Conservation (phyloP, 208 protist genomes). For the Lotmaria passim region DNA sequence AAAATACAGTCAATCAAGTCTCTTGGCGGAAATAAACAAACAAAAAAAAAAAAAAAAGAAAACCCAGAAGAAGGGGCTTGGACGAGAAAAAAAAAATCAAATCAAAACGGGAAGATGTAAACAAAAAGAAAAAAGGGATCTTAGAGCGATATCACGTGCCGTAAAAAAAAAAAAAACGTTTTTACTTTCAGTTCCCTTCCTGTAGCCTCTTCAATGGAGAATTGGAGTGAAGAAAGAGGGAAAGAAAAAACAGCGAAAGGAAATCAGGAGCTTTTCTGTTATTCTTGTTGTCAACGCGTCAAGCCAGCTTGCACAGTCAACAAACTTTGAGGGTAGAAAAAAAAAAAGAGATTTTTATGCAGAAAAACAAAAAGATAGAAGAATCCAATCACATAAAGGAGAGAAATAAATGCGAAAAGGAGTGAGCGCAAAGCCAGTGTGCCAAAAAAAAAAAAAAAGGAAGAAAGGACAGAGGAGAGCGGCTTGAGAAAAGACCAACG, state of each 20-base stretch:
- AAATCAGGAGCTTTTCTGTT: no score
- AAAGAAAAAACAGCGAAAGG: slow-evolving; percentile 6
- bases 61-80: no score
- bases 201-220: slow-evolving; percentile 14
- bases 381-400: not conserved
- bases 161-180: not conserved
- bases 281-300: no score
- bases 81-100: not conserved
- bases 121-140: not conserved
- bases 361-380: no score
- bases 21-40: not conserved
- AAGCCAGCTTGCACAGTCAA: no score
- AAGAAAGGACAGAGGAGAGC: no score
- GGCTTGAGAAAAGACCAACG: no score
- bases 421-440: not conserved
- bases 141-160: not conserved
- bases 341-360: no score
- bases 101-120: slow-evolving; percentile 3
- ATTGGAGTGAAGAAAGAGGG: not conserved
- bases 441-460: no score
- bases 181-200: not conserved
- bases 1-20: not conserved
- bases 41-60: no score
- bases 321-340: no score
- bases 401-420: not conserved